Evolutionary conservation across 768 basidiomycete species (phyloP), one percentile per base, ranked within the genome.

Genomic region (Mycena chlorophos): DNA sequence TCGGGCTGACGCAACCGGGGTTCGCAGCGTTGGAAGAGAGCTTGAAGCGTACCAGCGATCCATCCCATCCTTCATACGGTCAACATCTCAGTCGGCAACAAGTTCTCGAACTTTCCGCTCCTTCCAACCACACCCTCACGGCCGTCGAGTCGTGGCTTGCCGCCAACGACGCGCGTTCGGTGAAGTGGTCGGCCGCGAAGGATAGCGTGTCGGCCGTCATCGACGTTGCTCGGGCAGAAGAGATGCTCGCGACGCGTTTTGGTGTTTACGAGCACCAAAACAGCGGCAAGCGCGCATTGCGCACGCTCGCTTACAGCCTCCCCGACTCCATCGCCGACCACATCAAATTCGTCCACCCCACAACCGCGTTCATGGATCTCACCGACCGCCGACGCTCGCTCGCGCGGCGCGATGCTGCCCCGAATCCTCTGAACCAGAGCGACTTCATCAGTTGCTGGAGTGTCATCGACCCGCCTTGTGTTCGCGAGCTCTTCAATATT

Each of bases 171-270:
- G 52, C 52, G 1, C 65, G 70, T 28, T 62, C 68, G 29, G 53
- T 75, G 6, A 51, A 64, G 19, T 74, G 73, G 28, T 77, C 81
- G n/a, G 66, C 73, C 3, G 75, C 80, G 0, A 66, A 70, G 22
- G 82, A 82, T 54, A 82, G 79, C 76, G 67, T 81, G 5, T 74
- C 70, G 3, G 67, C 78, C 25, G 69, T 63, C 14, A 67, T 81
- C 2, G 70, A 79, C 0, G 69, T 82, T 30, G 30, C 64, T 8
- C 55, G 73, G 8, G 81, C 78, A 0, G 81, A 83, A 62, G 61
- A 71, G 51, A 81, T 82, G 78, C 66, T 82, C 17, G 64, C 74
- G 54, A 80, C 81, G 23, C 78, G 78, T 10, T 61, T 61, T 40
- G 34, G 59, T 40, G 55, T 74, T 25, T 78, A 68, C 60, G 65